These are phyloP conservation scores for Delphinella strobiligena DNA, from an alignment of 2,329 filamentous ascomycete species.

Conservation along the genomic window DNA sequence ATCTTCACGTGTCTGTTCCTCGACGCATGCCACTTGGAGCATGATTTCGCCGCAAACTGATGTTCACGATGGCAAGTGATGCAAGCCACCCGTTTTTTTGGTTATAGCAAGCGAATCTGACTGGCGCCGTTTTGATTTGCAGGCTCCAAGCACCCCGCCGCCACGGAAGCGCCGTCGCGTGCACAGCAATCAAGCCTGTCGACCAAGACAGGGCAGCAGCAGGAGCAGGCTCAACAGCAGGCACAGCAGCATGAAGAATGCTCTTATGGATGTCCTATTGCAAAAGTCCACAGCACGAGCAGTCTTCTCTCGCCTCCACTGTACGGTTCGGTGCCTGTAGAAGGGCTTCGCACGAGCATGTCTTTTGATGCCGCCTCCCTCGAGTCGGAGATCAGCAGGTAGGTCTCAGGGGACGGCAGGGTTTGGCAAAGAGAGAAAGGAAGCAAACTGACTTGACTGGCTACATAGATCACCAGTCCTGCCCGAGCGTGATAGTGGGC, in stretches of 20 bases:
- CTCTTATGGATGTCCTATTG: background rate
- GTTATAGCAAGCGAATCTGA: background rate
- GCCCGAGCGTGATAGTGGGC: conserved; percentile 39
- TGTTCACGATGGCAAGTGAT: conserved; percentile 6
- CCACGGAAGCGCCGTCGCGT: too few relatives aligned
- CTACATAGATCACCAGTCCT: conserved; percentile 7
- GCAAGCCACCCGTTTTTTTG: background rate
- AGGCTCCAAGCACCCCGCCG: too few relatives aligned
- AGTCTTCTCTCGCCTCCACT: conserved; percentile 2
- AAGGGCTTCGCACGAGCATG: conserved; percentile 3
- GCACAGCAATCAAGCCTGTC: background rate
- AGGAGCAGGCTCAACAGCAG: too few relatives aligned
- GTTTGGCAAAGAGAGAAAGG: too few relatives aligned
- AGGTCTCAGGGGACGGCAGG: too few relatives aligned
- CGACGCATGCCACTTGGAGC: conserved; percentile 1
- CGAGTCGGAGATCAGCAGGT: background rate
- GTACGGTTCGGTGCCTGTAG: conserved; percentile 2
- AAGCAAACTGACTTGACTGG: too few relatives aligned
- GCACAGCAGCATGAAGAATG: conserved; percentile 5
- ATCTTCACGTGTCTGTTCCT: background rate
- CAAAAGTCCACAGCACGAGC: conserved; percentile 6
- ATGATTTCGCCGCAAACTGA: conserved; percentile 8
- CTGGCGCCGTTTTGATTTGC: background rate
- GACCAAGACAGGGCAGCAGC: too few relatives aligned
- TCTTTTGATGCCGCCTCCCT: conserved; percentile 5